These are phyloP conservation scores for Platanthera guangdongensis DNA, from an alignment of 106 monocot species.

Conservation along the genomic window DNA sequence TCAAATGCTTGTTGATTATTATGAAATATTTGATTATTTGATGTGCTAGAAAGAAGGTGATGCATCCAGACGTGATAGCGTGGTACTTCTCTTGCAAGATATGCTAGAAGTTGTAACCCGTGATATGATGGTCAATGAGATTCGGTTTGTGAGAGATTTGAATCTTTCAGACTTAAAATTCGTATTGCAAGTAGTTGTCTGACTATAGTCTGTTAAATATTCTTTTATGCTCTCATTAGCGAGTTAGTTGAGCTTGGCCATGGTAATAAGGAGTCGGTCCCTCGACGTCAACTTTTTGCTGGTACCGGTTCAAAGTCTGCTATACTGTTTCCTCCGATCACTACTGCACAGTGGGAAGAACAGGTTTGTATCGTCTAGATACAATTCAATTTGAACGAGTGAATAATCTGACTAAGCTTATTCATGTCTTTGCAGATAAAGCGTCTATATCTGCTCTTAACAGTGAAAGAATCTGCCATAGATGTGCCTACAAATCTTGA, in stretches of 20 bases:
- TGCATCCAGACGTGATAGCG: constrained; percentile 63
- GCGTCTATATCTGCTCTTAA: constrained; percentile 75
- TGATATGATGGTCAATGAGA: constrained; percentile 99
- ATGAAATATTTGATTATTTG: not conserved
- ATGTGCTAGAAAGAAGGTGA: constrained; percentile 72
- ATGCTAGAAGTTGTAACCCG: constrained; percentile 98
- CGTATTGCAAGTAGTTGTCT: not conserved
- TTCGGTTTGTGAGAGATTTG: constrained; percentile 38
- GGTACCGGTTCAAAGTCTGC: constrained; percentile 86
- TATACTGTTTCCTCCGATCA: constrained; percentile 66
- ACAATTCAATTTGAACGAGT: not conserved
- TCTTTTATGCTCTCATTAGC: constrained; percentile 22
- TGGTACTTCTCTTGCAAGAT: constrained; percentile 88
- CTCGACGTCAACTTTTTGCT: constrained; percentile 91
- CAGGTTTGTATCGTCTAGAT: constrained; percentile 38
- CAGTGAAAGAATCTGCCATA: constrained; percentile 93
- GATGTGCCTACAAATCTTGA: constrained; percentile 97
- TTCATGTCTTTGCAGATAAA: constrained; percentile 55
- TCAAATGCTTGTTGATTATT: not conserved
- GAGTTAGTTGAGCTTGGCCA: constrained; percentile 96
- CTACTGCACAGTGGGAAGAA: constrained; percentile 97
- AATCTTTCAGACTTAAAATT: not conserved
- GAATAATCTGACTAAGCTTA: not conserved
- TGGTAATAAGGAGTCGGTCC: constrained; percentile 81
- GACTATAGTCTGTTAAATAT: not conserved